These are phyloP conservation scores for Hygrocybe coccinea DNA, from an alignment of 768 basidiomycete genomes.

Conservation along the genomic window DNA sequence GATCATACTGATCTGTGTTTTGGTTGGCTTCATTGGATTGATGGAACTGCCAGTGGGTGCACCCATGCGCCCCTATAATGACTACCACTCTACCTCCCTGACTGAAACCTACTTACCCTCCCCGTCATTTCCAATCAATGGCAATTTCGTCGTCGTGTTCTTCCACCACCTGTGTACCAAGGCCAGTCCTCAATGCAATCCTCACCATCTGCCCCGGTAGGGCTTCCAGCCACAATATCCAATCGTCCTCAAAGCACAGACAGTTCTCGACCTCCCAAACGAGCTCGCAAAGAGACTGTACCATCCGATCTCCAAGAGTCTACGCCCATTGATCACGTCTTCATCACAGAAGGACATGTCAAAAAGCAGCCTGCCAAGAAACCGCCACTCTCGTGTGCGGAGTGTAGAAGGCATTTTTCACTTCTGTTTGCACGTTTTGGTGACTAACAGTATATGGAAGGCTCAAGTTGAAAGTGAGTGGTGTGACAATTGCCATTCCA, in stretches of 20 bases:
- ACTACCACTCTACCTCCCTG: too few relatives aligned
- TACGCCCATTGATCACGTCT: conserved; percentile 44
- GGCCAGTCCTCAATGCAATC: too few relatives aligned
- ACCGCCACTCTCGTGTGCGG: conserved; percentile 58
- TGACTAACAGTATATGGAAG: conserved; percentile 21
- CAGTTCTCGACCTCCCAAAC: conserved; percentile 40
- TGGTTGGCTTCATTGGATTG: too few relatives aligned
- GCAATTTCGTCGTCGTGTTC: too few relatives aligned
- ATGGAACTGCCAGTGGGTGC: too few relatives aligned
- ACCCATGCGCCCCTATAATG: too few relatives aligned
- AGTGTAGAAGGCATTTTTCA: conserved; percentile 51
- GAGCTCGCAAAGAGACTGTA: conserved; percentile 36
- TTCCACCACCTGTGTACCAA: too few relatives aligned
- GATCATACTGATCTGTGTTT: too few relatives aligned
- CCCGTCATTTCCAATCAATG: too few relatives aligned
- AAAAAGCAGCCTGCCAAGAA: conserved; percentile 47
- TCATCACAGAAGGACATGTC: conserved; percentile 45
- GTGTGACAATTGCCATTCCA: conserved; percentile 6
- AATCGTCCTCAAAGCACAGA: not conserved
- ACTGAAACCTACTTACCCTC: too few relatives aligned
- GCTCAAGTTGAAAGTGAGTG: conserved; percentile 54
- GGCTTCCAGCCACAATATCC: too few relatives aligned
- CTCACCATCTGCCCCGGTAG: too few relatives aligned
- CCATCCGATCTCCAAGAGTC: conserved; percentile 24
- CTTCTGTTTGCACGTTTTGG: conserved; percentile 3